Evolutionary conservation across 2,329 filamentous ascomycete species (phyloP).

Genomic region (Neurospora crassa): DNA sequence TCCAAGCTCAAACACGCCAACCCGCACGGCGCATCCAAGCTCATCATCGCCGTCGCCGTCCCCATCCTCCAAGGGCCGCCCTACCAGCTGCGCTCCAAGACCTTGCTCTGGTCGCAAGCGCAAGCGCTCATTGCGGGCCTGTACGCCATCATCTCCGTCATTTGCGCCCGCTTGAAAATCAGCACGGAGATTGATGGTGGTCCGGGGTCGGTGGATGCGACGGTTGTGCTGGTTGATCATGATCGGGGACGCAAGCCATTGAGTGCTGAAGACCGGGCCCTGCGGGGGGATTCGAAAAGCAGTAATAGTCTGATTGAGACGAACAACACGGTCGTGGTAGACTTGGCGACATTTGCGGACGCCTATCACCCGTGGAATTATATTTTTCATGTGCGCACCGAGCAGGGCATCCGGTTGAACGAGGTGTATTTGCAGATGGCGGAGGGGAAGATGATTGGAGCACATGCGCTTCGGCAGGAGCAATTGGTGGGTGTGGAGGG

Average conservation of each 20-base stretch:
- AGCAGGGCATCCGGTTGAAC: conserved; percentile 52
- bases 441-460: conserved; percentile 31
- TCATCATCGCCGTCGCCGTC: conserved; percentile 50
- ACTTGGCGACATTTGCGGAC: conserved; percentile 42
- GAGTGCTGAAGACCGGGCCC: background rate
- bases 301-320: conserved; percentile 21
- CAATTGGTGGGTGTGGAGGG: conserved; percentile 43
- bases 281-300: background rate
- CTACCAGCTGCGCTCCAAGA: conserved; percentile 35
- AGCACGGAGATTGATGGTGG: conserved; percentile 50
- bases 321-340: conserved; percentile 38
- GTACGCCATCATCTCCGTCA: conserved; percentile 66
- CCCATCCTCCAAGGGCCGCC: conserved; percentile 46
- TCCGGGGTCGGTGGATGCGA: conserved; percentile 63
- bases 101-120: conserved; percentile 53
- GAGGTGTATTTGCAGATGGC: conserved; percentile 36
- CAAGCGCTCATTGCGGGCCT: conserved; percentile 67
- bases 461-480: conserved; percentile 30
- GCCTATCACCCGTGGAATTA: conserved; percentile 50
- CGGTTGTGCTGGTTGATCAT: conserved; percentile 65
- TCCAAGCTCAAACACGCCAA: conserved; percentile 31
- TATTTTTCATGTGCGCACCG: conserved; percentile 57
- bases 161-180: conserved; percentile 54
- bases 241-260: conserved; percentile 16
- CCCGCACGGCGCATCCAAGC: conserved; percentile 25